Conservation (phyloP, 1,284 basidiomycete species). For the Phenoliferia sp. region DNA sequence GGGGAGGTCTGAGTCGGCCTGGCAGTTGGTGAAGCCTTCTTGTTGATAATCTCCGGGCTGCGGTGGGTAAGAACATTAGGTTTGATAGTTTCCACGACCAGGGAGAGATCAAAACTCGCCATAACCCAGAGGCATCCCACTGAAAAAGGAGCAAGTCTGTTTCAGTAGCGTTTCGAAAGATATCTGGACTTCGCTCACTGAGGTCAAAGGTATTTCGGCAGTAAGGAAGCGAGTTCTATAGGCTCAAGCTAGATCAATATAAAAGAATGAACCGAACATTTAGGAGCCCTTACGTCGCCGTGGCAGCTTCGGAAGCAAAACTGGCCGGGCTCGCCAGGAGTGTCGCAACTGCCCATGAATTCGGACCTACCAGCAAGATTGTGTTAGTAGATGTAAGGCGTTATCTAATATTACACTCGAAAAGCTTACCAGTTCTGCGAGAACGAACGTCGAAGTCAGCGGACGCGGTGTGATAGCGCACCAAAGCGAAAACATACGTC, state of each 20-base stretch:
- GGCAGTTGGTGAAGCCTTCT: slow-evolving; percentile 35
- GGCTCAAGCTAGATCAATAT: background rate
- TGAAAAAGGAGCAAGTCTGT: too few species aligned
- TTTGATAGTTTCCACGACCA: background rate
- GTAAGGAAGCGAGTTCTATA: slow-evolving; percentile 29
- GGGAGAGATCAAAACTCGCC: background rate
- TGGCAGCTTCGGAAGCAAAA: slow-evolving; percentile 37
- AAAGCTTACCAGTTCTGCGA: background rate
- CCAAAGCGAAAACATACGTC: slow-evolving; percentile 26
- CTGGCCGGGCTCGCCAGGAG: slow-evolving; percentile 29
- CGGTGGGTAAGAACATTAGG: background rate
- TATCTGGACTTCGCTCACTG: slow-evolving; percentile 16
- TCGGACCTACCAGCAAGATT: background rate
- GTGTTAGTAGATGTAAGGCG: background rate
- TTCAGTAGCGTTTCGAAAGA: background rate
- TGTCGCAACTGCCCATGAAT: slow-evolving; percentile 36
- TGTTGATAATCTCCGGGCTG: slow-evolving; percentile 1
- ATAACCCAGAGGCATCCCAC: slow-evolving; percentile 5
- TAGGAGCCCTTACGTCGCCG: slow-evolving; percentile 1
- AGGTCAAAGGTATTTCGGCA: slow-evolving; percentile 37
- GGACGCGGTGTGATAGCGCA: background rate
- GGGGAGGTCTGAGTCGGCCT: slow-evolving; percentile 34
- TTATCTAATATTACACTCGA: background rate
- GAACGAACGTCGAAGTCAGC: background rate
- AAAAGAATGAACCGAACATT: background rate